Base-by-base conservation (phyloP, 176 grass and related monocot genomes). In the Aegilops speltoides region DNA sequence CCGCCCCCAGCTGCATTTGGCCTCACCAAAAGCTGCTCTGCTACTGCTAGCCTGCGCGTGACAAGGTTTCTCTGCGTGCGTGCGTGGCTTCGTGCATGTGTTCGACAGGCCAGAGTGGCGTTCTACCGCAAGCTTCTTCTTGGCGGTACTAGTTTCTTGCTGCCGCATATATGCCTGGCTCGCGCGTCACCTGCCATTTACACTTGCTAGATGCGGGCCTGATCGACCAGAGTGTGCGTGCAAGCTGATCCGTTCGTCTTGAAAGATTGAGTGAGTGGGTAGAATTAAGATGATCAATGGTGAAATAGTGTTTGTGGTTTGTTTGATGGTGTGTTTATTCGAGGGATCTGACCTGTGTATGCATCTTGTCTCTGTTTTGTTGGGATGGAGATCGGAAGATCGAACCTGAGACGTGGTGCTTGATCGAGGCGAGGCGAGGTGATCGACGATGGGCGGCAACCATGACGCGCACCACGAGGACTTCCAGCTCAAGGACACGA, bases 401-500 rank as follows among this genome's bases (percentile, higher is more conserved):
- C 1, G 17, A 50, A 19, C 14, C 26, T 46, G 54, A 22, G 7
- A 57, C 11, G 71, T 16, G 71, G 38, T 74, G 38, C 1, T 28
- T 20, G 54, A 75, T 48, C 41, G 72, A 1, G 56, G 56, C 7
- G 70, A 76, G 24, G 12, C 24, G 48, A 5, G 14, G 15, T 54
- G 50, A 62, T 37, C 22, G 36, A 45, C 17, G 68, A 84, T 43
- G 82, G n/a, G 22, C 52, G 52, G 71, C 24, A 76, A 81, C 24
- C 76, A 83, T 0, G 88, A 98, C 45, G 71, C 32, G 1, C 91
- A 95, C 93, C 91, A 91, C 77, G 91, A 95, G 87, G 93, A 98
- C 78, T 95, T 89, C 82, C 91, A 89, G 91, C 83, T 98, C 67
- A 95, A 95, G 89, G 93, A 94, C 86, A 89, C 96, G 33, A 94